Percentiles rank a stretch among this genome's conserved stretches.
Conservation (phyloP, 345 rosid species). For the Mallotus nudiflorus region DNA sequence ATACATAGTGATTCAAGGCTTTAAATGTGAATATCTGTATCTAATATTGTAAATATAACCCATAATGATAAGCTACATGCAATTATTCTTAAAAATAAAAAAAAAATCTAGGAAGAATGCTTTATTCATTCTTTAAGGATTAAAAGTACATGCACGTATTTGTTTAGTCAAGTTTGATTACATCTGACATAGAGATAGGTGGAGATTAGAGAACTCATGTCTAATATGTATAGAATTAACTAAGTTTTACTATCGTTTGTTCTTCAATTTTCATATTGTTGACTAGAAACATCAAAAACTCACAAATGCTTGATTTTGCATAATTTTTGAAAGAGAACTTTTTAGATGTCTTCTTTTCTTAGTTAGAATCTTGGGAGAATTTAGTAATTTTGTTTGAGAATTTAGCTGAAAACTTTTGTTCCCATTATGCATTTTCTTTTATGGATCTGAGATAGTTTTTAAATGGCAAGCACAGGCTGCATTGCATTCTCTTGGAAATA, state of each 20-base stretch:
- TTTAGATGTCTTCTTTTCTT: background rate
- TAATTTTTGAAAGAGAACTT: background rate
- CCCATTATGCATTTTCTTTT: background rate
- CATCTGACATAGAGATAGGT: background rate
- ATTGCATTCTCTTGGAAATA: conserved; percentile 73
- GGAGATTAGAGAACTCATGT: background rate
- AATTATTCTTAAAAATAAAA: background rate
- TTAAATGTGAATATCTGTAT: background rate
- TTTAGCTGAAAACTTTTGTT: background rate
- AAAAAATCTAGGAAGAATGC: too few relatives aligned
- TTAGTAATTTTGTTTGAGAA: background rate
- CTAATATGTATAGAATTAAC: too few relatives aligned
- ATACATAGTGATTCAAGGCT: too few relatives aligned
- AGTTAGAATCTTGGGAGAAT: background rate
- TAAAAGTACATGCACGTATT: background rate
- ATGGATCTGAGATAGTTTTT: conserved; percentile 16
- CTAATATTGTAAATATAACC: background rate
- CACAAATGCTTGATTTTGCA: too few relatives aligned
- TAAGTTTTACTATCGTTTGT: too few relatives aligned
- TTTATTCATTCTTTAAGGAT: too few relatives aligned
- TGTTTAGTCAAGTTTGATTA: too few relatives aligned
- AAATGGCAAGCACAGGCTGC: conserved; percentile 62
- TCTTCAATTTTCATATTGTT: conserved; percentile 1
- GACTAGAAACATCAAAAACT: background rate
- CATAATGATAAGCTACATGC: background rate